Evolutionary conservation across 2,329 filamentous ascomycete species (phyloP), one percentile per base, ranked within the genome.

Genomic region (Amauroascus niger): DNA sequence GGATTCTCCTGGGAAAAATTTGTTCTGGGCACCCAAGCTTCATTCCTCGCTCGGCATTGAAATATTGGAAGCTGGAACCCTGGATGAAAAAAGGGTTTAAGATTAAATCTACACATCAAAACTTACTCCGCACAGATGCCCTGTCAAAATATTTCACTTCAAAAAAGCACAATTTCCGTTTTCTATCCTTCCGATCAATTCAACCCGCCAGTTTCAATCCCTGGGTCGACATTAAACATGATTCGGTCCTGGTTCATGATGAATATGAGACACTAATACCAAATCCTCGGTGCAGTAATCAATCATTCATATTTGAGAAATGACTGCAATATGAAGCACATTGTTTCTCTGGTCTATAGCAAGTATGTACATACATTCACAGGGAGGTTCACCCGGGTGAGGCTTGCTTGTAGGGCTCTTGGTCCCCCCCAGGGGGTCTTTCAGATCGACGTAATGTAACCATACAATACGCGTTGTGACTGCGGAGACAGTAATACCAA

Each of bases 181-280:
- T 30, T n/a, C 8, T 28, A 7, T n/a, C 14, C 24, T 6, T 9
- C 6, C 39, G 16, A 28, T 39, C 20, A 20, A 47, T 8, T n/a
- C 7, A 9, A 30, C n/a, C 3, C 16, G 20, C 46, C 46, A 14
- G 46, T 18, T 49, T 49, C 46, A 49, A 39, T 39, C 33, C 45
- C 30, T n/a, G 28, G 44, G 32, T 46, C 44, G 44, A 33, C 44
- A 46, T 48, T 2, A 20, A 35, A 26, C n/a, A 2, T 20, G 16
- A 20, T 35, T 37, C 9, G 16, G 24, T 9, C 18, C 6, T 40
- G 22, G n/a, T 16, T 18, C 37, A 32, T n/a, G 43, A 43, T 22
- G 18, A n/a, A 32, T 51, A 32, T 41, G 37, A 41, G 49, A 51
- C 40, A 51, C 30, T 33, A 49, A 49, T 46, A 6, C 30, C 6